Evolutionary conservation across 345 rosid genomes (phyloP).

Genomic region (Populus deltoides): DNA sequence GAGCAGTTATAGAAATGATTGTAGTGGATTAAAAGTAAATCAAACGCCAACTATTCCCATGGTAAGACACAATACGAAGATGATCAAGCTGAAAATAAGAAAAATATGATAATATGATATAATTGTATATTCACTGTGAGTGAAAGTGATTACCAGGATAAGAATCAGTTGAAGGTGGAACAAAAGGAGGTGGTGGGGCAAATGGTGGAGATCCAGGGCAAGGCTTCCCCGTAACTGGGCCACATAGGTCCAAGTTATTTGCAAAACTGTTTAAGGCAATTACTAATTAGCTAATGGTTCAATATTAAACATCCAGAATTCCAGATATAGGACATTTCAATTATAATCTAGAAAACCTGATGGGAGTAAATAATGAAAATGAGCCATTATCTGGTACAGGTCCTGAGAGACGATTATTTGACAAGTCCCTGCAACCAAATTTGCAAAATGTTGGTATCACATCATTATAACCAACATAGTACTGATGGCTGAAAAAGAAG

Average conservation of each 20-base stretch:
- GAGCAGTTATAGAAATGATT: background rate
- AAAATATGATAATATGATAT: background rate
- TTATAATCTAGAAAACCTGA: constrained; percentile 24
- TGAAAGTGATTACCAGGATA: constrained; percentile 47
- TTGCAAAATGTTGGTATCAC: constrained; percentile 1
- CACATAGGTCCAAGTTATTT: constrained; percentile 87
- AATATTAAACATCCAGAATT: background rate
- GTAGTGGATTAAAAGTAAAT: background rate
- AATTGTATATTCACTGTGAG: background rate
- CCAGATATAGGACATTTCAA: background rate
- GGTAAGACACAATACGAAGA: background rate
- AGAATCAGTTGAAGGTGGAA: constrained; percentile 75
- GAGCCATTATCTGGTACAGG: constrained; percentile 38
- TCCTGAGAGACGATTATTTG: constrained; percentile 39
- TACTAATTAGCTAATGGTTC: constrained; percentile 5
- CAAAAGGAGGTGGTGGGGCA: constrained; percentile 76
- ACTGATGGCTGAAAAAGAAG: background rate
- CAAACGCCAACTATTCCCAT: background rate
- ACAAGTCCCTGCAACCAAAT: constrained; percentile 32
- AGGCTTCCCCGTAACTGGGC: constrained; percentile 92
- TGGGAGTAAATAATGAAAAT: constrained; percentile 33
- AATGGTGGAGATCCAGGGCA: constrained; percentile 49
- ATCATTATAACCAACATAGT: constrained; percentile 1
- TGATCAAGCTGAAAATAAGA: background rate
- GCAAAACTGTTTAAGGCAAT: constrained; percentile 54